Conservation (phyloP, 306 rosid species). For the Senna siamea region DNA sequence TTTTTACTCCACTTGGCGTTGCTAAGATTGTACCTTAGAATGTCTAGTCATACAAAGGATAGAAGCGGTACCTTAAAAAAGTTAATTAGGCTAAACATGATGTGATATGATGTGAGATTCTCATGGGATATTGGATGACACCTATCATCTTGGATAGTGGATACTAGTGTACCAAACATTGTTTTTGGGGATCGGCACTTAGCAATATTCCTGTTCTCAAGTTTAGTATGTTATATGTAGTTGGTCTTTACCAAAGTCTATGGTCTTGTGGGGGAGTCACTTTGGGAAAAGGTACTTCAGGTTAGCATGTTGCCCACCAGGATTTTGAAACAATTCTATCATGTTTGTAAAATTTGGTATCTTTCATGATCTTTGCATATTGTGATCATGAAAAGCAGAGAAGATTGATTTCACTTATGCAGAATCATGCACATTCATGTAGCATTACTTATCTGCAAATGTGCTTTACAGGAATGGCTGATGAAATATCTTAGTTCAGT, state of each 20-base stretch:
- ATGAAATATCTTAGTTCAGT: slow-evolving; percentile 16
- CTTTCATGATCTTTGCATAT: background rate
- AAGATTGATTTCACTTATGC: background rate
- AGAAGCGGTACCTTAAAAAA: background rate
- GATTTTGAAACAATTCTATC: background rate
- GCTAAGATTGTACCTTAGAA: background rate
- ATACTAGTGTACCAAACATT: background rate
- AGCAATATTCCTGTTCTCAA: background rate
- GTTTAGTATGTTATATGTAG: background rate
- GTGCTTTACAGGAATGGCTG: slow-evolving; percentile 13
- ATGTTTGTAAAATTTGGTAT: background rate
- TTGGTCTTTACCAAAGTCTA: background rate
- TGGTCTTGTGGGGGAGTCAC: background rate
- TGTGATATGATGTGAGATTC: background rate
- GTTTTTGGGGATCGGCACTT: background rate
- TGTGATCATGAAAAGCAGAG: background rate
- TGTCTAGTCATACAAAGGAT: background rate
- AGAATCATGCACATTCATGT: background rate
- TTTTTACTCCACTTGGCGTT: background rate
- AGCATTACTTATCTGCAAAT: background rate
- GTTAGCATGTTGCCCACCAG: background rate
- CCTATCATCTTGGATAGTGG: background rate
- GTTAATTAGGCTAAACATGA: too few relatives aligned
- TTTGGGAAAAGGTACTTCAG: background rate
- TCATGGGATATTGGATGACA: background rate